Evolutionary conservation across 2,329 filamentous ascomycete genomes (phyloP), one percentile per base, ranked within the genome.

Genomic region (Fusarium irregulare): DNA sequence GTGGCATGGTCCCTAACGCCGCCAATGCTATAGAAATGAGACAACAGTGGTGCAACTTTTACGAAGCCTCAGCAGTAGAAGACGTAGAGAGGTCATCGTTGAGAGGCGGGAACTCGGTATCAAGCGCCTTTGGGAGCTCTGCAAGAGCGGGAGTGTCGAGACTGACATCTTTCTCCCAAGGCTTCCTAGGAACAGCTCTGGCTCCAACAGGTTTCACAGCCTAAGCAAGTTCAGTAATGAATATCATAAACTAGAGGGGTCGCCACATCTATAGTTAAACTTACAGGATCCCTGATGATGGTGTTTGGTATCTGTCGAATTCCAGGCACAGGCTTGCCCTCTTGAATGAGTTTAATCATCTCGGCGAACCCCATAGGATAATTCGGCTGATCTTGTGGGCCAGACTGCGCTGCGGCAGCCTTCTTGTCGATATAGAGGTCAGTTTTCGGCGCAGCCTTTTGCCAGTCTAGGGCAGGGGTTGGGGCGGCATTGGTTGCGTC

Each of bases 231-330:
- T 75, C 28, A 76, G 56, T n/a, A 41, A 16, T 16, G 6, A 20
- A 23, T 37, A 37, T 21, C 11, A 28, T 37, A 46, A 10, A 7
- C 13, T n/a, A 10, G 20, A 12, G 27, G 11, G 18, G 3, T 41
- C 12, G 16, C 13, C 12, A 10, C 16, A 4, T 54, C 11, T 9
- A 16, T 16, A 12, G 18, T 49, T 41, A 12, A 10, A 56, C 85
- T 87, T 64, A 92, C 91, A 64, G 93, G 87, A 7, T 91, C 91
- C 56, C 89, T 85, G 21, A 94, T 84, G 7, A 97, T 84, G 0
- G 91, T 96, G 71, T 93, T 88, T 7, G 94, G 93, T 56, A 98
- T 95, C 68, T 97, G 89, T 72, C 90, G 90, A 75, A 98, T 97
- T 1, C 94, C 94, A 2, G 94, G 93, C 45, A 98, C 91, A 0